Conservation (phyloP, 2,329 filamentous ascomycete species). For the Ophiostoma fasciatum region DNA sequence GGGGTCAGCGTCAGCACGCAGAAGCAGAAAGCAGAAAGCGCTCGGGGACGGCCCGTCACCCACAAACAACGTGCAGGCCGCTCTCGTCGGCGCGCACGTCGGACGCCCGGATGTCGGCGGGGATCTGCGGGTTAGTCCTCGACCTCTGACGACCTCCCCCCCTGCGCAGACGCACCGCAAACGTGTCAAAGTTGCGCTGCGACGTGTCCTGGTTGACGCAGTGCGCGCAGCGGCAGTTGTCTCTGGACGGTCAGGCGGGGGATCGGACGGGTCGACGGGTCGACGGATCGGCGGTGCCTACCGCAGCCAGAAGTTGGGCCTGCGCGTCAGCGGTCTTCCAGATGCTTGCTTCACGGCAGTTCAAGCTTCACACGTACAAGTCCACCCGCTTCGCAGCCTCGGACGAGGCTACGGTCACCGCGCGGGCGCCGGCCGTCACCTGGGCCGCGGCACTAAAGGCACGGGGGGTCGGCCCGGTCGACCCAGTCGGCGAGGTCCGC, state of each 20-base stretch:
- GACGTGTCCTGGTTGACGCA: constrained; percentile 58
- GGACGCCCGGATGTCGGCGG: constrained; percentile 24
- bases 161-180: constrained; percentile 31
- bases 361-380: constrained; percentile 9
- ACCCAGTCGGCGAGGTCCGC: too few species aligned
- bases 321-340: constrained; percentile 1
- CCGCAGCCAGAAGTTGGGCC: constrained; percentile 14
- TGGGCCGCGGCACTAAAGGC: constrained; percentile 5
- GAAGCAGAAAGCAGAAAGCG: not conserved
- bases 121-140: constrained; percentile 26
- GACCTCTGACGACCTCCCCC: constrained; percentile 1
- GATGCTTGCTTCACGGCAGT: too few species aligned
- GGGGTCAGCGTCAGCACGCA: not conserved
- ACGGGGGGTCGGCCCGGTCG: not conserved
- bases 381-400: constrained; percentile 10
- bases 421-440: not conserved
- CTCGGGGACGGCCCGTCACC: too few species aligned
- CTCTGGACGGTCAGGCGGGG: constrained; percentile 26
- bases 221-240: constrained; percentile 54
- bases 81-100: constrained; percentile 19
- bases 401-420: constrained; percentile 12
- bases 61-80: constrained; percentile 36
- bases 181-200: constrained; percentile 55
- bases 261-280: too few species aligned
- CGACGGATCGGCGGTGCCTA: too few species aligned